A percentile compares a stretch with the other conserved stretches of the same genome.
phyloP scores from a whole-genome alignment of 2,329 filamentous ascomycete genomes.

The Scedosporium minutisporum region DNA sequence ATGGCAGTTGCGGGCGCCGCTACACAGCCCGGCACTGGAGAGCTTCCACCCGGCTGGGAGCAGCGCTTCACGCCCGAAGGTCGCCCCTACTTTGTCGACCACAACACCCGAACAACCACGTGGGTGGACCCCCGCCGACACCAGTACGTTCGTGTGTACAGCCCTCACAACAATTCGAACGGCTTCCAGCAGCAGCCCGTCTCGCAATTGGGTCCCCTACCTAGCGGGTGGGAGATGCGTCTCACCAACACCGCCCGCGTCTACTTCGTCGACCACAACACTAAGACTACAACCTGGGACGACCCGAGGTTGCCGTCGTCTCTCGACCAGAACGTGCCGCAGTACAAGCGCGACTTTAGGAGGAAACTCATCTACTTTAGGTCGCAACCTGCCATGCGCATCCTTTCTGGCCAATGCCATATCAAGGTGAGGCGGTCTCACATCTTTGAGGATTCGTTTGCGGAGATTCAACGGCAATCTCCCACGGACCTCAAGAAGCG shows the following conservation, averaged over 20 bases:
- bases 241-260: constrained; percentile 95
- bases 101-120: constrained; percentile 94
- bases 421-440: constrained; percentile 95
- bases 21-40: constrained; percentile 87
- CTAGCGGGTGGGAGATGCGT: constrained; percentile 99
- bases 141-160: constrained; percentile 97
- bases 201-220: constrained; percentile 86
- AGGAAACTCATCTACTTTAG: constrained; percentile 98
- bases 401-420: constrained; percentile 91
- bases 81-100: constrained; percentile 92
- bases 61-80: constrained; percentile 93
- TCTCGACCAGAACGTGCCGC: constrained; percentile 93
- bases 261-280: constrained; percentile 99
- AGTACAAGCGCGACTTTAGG: constrained; percentile 98
- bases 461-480: constrained; percentile 94
- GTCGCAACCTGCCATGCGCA: constrained; percentile 91
- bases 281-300: constrained; percentile 98
- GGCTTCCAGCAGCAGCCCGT: constrained; percentile 93
- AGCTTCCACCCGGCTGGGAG: constrained; percentile 93
- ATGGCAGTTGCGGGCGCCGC: constrained; percentile 87
- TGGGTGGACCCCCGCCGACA: constrained; percentile 97
- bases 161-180: constrained; percentile 72
- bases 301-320: constrained; percentile 92
- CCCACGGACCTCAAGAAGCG: constrained; percentile 95
- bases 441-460: constrained; percentile 98